Base-by-base conservation (phyloP, 1,284 basidiomycete genomes). In the Trametes hirsuta region DNA sequence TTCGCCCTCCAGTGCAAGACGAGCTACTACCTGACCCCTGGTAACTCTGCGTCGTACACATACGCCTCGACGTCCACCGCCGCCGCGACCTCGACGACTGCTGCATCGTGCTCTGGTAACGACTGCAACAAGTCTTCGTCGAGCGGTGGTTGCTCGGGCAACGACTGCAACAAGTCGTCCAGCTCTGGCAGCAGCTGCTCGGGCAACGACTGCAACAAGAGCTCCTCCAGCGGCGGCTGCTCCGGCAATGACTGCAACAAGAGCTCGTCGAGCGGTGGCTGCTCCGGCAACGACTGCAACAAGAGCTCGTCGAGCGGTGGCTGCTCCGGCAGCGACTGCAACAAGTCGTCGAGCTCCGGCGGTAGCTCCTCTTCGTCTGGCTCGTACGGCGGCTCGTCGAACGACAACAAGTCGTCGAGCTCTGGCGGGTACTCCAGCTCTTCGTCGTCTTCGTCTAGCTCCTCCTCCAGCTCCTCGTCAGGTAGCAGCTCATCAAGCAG, bases 41-140 rank as follows among this genome's bases (percentile, higher is more conserved):
- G 84, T 22, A 87, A 83, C 76, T 78, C 75, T 76, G 76, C 59
- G 56, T 76, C 75, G 67, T 85, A 84, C 74, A 83, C 83, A 12
- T 86, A 86, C 66, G 54, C 59, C 22, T 69, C 67, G 15, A 54
- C 58, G 10, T 67, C 67, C 11, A 53, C 59, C 22, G 55, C 61
- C 37, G 65, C 62, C 14, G 47, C 61, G 36, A 58, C 68, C 42
- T 56, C 58, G 22, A 55, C 22, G 24, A 56, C 51, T 40, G 45
- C 46, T 22, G 40, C 40, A 35, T 24, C 45, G 9, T 21, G 52
- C 45, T 57, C 45, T 35, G 40, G 55, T 39, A 37, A 37, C 40
- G 24, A 41, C 48, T 47, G 39, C 41, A 24, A 49, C 41, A 40
- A 18, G 14, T 6, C 6, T 11, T 40, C 39, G 39, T 40, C 39